A percentile compares a stretch with the other conserved stretches of the same genome.
These are phyloP conservation scores for Candida xyloterini DNA, from an alignment of 805 yeast genomes.

Conservation along the genomic window DNA sequence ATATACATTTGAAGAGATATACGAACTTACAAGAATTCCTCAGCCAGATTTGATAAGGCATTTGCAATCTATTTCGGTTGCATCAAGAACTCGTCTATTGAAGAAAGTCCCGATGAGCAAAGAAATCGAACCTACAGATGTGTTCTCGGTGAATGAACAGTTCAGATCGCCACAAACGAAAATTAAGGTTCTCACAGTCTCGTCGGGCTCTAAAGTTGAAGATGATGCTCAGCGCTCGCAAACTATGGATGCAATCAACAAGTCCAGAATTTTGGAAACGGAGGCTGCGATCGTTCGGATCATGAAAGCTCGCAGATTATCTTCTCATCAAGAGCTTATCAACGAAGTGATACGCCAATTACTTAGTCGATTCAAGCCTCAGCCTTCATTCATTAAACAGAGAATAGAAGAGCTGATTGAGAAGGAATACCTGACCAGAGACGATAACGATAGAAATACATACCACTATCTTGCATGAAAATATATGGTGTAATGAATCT, in stretches of 20 bases:
- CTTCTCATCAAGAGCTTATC: constrained; percentile 64
- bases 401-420: constrained; percentile 74
- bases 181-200: constrained; percentile 72
- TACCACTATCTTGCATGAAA: constrained; percentile 64
- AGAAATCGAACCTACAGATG: constrained; percentile 61
- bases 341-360: constrained; percentile 62
- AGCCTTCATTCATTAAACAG: constrained; percentile 61
- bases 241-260: constrained; percentile 55
- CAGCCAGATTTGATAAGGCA: constrained; percentile 70
- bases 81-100: constrained; percentile 75
- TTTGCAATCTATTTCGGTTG: constrained; percentile 78
- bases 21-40: constrained; percentile 67
- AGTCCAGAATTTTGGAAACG: constrained; percentile 62
- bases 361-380: constrained; percentile 63
- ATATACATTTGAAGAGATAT: constrained; percentile 61
- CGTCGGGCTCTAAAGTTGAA: constrained; percentile 44
- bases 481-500: background rate
- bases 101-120: constrained; percentile 72
- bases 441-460: constrained; percentile 51
- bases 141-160: constrained; percentile 61
- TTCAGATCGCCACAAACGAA: constrained; percentile 67
- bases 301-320: constrained; percentile 70
- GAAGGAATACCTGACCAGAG: constrained; percentile 77
- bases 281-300: constrained; percentile 87
- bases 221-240: constrained; percentile 51